These are phyloP conservation scores for Amanita subjunquillea DNA, from an alignment of 768 basidiomycete species.

Conservation along the genomic window DNA sequence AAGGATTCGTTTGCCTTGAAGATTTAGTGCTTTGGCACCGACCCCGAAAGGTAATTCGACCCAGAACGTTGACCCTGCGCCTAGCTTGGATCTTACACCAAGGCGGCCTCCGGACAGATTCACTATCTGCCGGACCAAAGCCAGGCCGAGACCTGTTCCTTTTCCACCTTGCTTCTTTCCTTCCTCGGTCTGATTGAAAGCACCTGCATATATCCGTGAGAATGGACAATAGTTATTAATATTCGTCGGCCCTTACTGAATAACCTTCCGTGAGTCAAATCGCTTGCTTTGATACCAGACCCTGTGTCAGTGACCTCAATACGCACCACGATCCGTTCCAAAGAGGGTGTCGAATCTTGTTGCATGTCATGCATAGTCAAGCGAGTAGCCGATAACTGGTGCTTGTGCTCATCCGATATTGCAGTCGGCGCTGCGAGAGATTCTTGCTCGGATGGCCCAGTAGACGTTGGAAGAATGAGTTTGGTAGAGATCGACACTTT, in stretches of 20 bases:
- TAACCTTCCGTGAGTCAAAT: slow-evolving; percentile 61
- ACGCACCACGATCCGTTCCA: slow-evolving; percentile 69
- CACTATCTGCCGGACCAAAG: slow-evolving; percentile 72
- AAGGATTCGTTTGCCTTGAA: slow-evolving; percentile 1
- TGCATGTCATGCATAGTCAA: slow-evolving; percentile 42
- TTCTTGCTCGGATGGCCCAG: slow-evolving; percentile 7
- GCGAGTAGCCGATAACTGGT: slow-evolving; percentile 25
- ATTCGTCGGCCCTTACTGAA: slow-evolving; percentile 40
- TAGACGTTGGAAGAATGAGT: slow-evolving; percentile 29
- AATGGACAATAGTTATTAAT: not conserved
- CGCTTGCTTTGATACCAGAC: slow-evolving; percentile 36
- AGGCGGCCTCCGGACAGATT: slow-evolving; percentile 65
- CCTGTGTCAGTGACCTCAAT: slow-evolving; percentile 79
- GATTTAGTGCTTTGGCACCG: slow-evolving; percentile 38
- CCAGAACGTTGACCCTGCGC: slow-evolving; percentile 82
- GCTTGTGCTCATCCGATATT: slow-evolving; percentile 14
- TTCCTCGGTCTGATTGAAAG: slow-evolving; percentile 73
- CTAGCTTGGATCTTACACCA: slow-evolving; percentile 53
- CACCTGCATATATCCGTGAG: slow-evolving; percentile 28
- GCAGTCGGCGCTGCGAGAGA: slow-evolving; percentile 3
- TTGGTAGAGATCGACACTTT: slow-evolving; percentile 58
- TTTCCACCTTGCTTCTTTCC: slow-evolving; percentile 65
- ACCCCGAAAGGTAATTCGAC: slow-evolving; percentile 75
- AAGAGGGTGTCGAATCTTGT: slow-evolving; percentile 21
- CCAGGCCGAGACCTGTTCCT: slow-evolving; percentile 66